Percentiles rank a stretch among this genome's conserved stretches.
phyloP scores from a whole-genome alignment of 2,329 filamentous ascomycete genomes.

The Capronia epimyces region DNA sequence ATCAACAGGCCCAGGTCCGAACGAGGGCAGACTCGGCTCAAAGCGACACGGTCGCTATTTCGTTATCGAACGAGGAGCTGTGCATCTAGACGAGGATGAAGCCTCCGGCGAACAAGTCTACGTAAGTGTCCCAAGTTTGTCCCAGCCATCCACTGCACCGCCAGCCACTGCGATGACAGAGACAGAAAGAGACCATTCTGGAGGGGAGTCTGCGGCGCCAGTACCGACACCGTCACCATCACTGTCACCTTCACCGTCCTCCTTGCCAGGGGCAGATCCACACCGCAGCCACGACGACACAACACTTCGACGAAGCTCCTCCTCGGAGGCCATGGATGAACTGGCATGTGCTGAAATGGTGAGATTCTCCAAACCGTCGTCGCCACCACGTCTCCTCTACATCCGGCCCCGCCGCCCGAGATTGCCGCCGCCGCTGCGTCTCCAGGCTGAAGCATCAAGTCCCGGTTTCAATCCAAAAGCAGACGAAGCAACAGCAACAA shows the following conservation, averaged over 20 bases:
- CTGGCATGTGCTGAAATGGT: background rate
- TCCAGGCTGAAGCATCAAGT: background rate
- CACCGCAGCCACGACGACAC: too few species aligned
- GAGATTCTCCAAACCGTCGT: background rate
- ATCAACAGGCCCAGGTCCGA: too few species aligned
- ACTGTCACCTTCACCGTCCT: too few species aligned
- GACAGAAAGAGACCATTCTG: background rate
- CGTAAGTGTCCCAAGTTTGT: background rate
- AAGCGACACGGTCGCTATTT: background rate
- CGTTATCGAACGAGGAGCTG: background rate
- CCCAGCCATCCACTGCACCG: background rate
- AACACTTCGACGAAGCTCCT: too few species aligned
- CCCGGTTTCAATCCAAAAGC: background rate
- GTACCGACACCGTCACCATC: too few species aligned
- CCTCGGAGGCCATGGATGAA: background rate
- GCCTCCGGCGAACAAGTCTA: background rate
- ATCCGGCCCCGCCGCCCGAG: too few species aligned
- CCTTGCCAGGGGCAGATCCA: too few species aligned
- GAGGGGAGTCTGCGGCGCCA: background rate
- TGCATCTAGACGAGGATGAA: background rate
- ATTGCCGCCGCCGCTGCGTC: too few species aligned
- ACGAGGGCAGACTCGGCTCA: background rate
- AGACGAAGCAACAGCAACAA: background rate
- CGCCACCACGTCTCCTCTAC: background rate
- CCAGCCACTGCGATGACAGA: background rate